Evolutionary conservation across 176 grass and related monocot genomes (phyloP), one percentile per base, ranked within the genome.

Genomic region (Pontederia paniculata): DNA sequence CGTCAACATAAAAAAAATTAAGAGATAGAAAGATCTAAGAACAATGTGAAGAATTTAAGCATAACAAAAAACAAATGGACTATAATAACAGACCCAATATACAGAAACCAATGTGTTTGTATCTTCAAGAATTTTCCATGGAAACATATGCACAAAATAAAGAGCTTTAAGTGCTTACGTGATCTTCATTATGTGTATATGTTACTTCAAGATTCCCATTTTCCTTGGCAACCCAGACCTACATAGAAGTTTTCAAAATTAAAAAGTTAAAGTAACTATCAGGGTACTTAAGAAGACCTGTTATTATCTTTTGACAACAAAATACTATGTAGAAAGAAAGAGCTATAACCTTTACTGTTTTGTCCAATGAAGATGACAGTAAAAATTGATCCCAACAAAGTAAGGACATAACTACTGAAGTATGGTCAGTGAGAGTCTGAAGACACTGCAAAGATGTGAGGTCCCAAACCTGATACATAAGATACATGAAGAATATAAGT

Each of bases 311-410:
- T 13, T 62, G 9, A 19, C 2, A 37, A 19, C n/a, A 52, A 65
- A 64, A n/a, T n/a, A n/a, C n/a, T 50, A 25, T 19, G 4, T 7
- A 48, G 23, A 28, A 53, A 53, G 17, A 54, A 42, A 20, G 25
- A 31, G 25, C 57, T 43, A n/a, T n/a, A 8, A 74, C 52, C 70
- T 83, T 88, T 50, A 84, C 21, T 1, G 76, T 72, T 54, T 63
- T 67, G 66, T 88, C 85, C 42, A 88, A 49, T 14, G 85, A 89
- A 55, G 76, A 83, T 59, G 80, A 83, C 41, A 88, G 15, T 72
- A 77, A 60, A 45, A 80, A 83, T n/a, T 83, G 50, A 21, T 61
- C 73, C 77, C 85, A 88, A 68, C 80, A 72, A 66, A 80, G 71
- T 41, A 84, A 56, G 10, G 85, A 80, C 52, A 68, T 89, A 74